Conservation (phyloP, 2,329 filamentous ascomycete species). For the Ophidiomyces ophidiicola region DNA sequence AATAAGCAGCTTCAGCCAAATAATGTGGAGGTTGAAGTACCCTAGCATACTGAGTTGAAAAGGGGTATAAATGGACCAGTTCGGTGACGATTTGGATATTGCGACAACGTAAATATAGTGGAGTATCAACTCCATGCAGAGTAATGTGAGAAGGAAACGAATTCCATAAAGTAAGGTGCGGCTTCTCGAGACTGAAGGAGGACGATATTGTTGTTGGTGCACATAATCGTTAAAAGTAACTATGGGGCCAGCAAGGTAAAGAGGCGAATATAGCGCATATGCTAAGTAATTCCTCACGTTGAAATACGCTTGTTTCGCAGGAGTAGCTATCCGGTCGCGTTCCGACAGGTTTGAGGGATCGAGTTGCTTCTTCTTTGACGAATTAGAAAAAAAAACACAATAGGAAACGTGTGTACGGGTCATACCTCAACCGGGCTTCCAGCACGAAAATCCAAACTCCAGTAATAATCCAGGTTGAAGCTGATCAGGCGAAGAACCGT, state of each 20-base stretch:
- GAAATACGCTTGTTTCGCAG: constrained; percentile 58
- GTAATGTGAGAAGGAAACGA: constrained; percentile 65
- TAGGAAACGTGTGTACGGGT: constrained; percentile 11
- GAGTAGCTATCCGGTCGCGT: constrained; percentile 66
- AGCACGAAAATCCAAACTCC: constrained; percentile 58
- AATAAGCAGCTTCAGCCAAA: constrained; percentile 93
- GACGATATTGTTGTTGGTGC: constrained; percentile 63
- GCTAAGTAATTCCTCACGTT: constrained; percentile 77
- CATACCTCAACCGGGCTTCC: constrained; percentile 70
- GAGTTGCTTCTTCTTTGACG: constrained; percentile 92
- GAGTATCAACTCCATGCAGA: constrained; percentile 81
- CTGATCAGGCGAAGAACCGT: constrained; percentile 86
- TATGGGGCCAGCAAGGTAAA: constrained; percentile 88
- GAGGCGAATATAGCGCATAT: constrained; percentile 79
- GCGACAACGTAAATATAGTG: constrained; percentile 91
- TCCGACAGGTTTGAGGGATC: constrained; percentile 80
- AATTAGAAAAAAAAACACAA: constrained; percentile 19
- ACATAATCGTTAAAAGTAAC: constrained; percentile 98
- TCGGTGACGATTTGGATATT: constrained; percentile 67
- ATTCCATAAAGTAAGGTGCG: constrained; percentile 72
- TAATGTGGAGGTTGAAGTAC: constrained; percentile 91
- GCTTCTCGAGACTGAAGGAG: constrained; percentile 54
- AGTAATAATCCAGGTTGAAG: constrained; percentile 95
- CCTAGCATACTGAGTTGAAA: constrained; percentile 81
- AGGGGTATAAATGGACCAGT: constrained; percentile 74